phyloP scores from a whole-genome alignment of 1,284 basidiomycete species.

The Pyrrhoderma noxium region DNA sequence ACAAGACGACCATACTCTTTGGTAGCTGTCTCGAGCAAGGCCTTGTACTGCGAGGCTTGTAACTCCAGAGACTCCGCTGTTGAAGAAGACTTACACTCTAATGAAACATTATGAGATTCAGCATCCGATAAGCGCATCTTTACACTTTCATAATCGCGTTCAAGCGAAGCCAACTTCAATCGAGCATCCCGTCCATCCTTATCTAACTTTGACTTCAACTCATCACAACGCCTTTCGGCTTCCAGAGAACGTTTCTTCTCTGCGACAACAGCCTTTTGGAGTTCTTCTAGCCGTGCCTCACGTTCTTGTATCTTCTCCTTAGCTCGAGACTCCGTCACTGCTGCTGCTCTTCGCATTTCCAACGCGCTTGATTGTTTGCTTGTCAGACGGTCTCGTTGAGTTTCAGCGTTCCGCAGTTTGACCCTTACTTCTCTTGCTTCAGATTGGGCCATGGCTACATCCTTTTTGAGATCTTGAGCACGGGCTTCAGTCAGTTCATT shows the following conservation, averaged over 20 bases:
- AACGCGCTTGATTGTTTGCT: slow-evolving; percentile 44
- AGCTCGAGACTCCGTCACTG: slow-evolving; percentile 40
- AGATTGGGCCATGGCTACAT: slow-evolving; percentile 39
- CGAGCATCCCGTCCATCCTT: slow-evolving; percentile 29
- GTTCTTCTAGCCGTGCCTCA: slow-evolving; percentile 46
- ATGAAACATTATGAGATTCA: slow-evolving; percentile 18
- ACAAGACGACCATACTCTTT: slow-evolving; percentile 55
- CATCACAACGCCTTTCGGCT: slow-evolving; percentile 35
- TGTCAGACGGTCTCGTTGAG: slow-evolving; percentile 45
- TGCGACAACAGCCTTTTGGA: slow-evolving; percentile 42
- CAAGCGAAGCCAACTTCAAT: slow-evolving; percentile 30
- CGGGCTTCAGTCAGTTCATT: slow-evolving; percentile 45
- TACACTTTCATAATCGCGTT: slow-evolving; percentile 23
- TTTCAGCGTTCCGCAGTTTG: slow-evolving; percentile 54
- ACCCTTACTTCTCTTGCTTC: slow-evolving; percentile 56
- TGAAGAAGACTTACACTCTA: slow-evolving; percentile 25
- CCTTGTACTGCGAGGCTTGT: slow-evolving; percentile 44
- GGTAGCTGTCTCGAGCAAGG: slow-evolving; percentile 39
- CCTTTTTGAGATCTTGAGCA: slow-evolving; percentile 52
- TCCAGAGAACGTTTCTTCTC: slow-evolving; percentile 53
- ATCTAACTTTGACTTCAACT: slow-evolving; percentile 29
- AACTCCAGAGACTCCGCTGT: slow-evolving; percentile 30
- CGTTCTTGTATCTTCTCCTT: slow-evolving; percentile 47
- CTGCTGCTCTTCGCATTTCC: slow-evolving; percentile 47
- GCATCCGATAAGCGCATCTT: slow-evolving; percentile 19